A percentile compares a stretch with the other conserved stretches of the same genome.
These are phyloP conservation scores for Phytophthora boehmeriae DNA, from an alignment of 352 stramenopile species.

Conservation along the genomic window DNA sequence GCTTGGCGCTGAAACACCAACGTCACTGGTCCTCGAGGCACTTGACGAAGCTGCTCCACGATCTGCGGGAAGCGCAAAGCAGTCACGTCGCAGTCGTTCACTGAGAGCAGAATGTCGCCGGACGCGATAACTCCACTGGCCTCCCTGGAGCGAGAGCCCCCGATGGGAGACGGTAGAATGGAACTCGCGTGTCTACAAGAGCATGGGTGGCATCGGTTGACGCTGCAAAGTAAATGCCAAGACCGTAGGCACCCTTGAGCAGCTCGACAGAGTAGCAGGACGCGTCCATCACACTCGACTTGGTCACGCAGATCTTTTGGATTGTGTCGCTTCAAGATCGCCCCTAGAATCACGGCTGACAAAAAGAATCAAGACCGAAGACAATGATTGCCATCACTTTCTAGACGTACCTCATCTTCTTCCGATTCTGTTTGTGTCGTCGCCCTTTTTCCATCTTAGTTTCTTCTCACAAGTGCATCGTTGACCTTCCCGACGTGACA, in stretches of 20 bases:
- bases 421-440: too few relatives aligned
- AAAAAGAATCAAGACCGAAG: too few relatives aligned
- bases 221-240: constrained; percentile 76
- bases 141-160: constrained; percentile 59
- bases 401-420: not conserved
- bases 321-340: not conserved
- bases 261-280: constrained; percentile 57
- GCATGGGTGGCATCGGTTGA: constrained; percentile 29
- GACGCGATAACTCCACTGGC: constrained; percentile 52
- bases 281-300: not conserved
- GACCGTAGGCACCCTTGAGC: constrained; percentile 60
- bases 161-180: constrained; percentile 74
- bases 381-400: too few relatives aligned
- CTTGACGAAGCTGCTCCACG: constrained; percentile 66
- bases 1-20: constrained; percentile 48
- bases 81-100: constrained; percentile 47
- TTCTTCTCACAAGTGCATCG: too few relatives aligned
- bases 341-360: too few relatives aligned
- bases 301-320: not conserved
- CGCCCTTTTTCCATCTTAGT: too few relatives aligned
- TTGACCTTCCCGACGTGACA: not conserved
- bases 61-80: constrained; percentile 46
- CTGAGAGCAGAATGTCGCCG: constrained; percentile 52
- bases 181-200: constrained; percentile 59
- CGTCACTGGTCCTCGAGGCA: constrained; percentile 40